Conservation (phyloP, 2,329 filamentous ascomycete species). For the Cadophora gregata region DNA sequence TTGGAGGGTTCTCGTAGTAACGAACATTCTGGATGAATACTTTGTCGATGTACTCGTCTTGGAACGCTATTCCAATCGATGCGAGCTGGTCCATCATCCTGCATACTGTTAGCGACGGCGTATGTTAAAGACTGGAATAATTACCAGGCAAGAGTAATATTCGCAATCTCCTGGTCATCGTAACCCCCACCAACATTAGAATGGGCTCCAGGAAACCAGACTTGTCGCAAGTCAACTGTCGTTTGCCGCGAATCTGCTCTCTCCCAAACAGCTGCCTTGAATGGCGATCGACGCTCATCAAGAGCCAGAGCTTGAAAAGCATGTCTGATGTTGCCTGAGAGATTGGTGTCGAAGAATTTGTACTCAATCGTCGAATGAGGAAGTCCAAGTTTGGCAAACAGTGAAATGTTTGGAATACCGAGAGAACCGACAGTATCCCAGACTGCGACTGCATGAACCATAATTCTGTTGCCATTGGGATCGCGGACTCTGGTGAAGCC, state of each 20-base stretch:
- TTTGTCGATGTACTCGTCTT: constrained; percentile 44
- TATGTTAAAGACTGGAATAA: not conserved
- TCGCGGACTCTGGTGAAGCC: constrained; percentile 45
- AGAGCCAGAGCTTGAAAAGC: constrained; percentile 58
- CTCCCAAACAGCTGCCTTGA: constrained; percentile 50
- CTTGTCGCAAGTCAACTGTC: constrained; percentile 45
- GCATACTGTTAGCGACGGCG: constrained; percentile 42
- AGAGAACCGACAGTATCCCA: constrained; percentile 53
- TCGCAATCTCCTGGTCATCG: constrained; percentile 53
- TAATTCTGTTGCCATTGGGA: constrained; percentile 45
- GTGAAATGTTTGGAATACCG: constrained; percentile 50
- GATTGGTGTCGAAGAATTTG: constrained; percentile 52
- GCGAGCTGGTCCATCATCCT: constrained; percentile 56
- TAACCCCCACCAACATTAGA: constrained; percentile 56
- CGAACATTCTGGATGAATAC: constrained; percentile 42
- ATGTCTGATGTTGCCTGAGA: constrained; percentile 50
- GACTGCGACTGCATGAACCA: constrained; percentile 54
- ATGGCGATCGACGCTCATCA: constrained; percentile 53
- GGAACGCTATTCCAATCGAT: constrained; percentile 45
- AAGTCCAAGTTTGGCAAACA: constrained; percentile 42
- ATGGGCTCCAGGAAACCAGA: constrained; percentile 53
- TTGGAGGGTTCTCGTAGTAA: constrained; percentile 39
- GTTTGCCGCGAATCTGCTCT: constrained; percentile 32
- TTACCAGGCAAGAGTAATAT: constrained; percentile 50
- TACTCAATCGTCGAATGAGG: constrained; percentile 47